These are phyloP conservation scores for Austroboletus niveus DNA, from an alignment of 1,284 basidiomycete genomes.

Conservation along the genomic window DNA sequence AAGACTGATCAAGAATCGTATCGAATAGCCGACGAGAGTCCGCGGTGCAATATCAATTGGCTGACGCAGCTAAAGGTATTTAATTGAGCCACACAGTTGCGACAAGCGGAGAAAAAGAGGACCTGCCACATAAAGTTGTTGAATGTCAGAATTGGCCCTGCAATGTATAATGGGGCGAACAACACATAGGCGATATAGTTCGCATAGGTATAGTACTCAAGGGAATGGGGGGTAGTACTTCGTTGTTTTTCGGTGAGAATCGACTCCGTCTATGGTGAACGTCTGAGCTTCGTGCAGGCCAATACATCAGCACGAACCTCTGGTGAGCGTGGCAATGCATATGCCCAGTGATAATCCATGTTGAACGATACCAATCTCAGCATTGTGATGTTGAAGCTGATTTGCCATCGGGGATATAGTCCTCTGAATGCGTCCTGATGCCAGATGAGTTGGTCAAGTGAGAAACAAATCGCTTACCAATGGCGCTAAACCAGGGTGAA, in stretches of 20 bases:
- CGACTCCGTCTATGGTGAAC: constrained; percentile 32
- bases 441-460: constrained; percentile 6
- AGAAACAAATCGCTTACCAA: constrained; percentile 43
- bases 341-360: constrained; percentile 90
- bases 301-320: constrained; percentile 41
- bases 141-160: constrained; percentile 95
- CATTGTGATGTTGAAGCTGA: constrained; percentile 97
- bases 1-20: constrained; percentile 60
- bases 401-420: constrained; percentile 86
- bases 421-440: constrained; percentile 68
- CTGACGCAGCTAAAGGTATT: constrained; percentile 47
- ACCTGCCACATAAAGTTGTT: constrained; percentile 96
- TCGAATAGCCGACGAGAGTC: constrained; percentile 52
- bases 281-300: neutral
- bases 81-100: neutral
- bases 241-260: constrained; percentile 59
- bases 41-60: constrained; percentile 44
- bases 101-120: constrained; percentile 18
- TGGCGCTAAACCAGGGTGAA: constrained; percentile 55
- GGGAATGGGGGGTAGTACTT: constrained; percentile 41
- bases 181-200: constrained; percentile 77
- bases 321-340: constrained; percentile 33
- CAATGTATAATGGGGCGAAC: constrained; percentile 94
- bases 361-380: constrained; percentile 90
- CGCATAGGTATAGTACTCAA: constrained; percentile 51